Base-by-base conservation (phyloP, 148 eudicot genomes). In the Persicaria tinctoria region DNA sequence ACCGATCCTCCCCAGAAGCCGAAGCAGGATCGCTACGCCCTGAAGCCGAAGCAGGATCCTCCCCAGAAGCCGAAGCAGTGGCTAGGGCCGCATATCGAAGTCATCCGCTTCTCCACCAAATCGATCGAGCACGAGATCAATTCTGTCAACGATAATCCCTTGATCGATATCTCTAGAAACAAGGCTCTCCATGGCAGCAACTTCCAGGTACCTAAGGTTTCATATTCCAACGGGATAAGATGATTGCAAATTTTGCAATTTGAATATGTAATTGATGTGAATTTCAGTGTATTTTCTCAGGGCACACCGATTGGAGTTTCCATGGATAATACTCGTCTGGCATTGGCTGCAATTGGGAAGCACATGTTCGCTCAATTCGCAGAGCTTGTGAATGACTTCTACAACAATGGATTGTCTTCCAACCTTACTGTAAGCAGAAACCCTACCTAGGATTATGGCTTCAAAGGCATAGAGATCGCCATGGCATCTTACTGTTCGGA, bases 261-360 rank as follows among this genome's bases (percentile, higher is more conserved):
- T 32, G 38, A 32, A 32, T 32, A 1, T 32, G 38, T 32, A 32
- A 32, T 32, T 32, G 38, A 32, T 32, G 38, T 32, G 38, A 32
- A 32, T 32, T 32, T 32, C 38, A 32, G 38, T 32, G 38, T 32
- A 32, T 32, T 32, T 32, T 32, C 38, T 32, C 38, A 32, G 49
- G 84, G 84, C 3, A 81, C 84, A 10, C 84, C 84, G 4, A 75
- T 81, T 7, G 84, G 84, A 6, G 84, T 81, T 6, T 81, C 83
- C 12, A 81, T 81, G 84, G 84, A 81, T 50, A 81, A 81, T 51
- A 81, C 84, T 48, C 45, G 84, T 4, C 66, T 81, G 0, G 84
- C 84, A 38, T 70, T 81, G 5, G 84, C 84, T 14, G 12, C 84
- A 0, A 78, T 81, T 2, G 81, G 81, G 2, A 81, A 81, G 38